phyloP scores from a whole-genome alignment of 352 stramenopile genomes.

The Globisporangium nodosum region DNA sequence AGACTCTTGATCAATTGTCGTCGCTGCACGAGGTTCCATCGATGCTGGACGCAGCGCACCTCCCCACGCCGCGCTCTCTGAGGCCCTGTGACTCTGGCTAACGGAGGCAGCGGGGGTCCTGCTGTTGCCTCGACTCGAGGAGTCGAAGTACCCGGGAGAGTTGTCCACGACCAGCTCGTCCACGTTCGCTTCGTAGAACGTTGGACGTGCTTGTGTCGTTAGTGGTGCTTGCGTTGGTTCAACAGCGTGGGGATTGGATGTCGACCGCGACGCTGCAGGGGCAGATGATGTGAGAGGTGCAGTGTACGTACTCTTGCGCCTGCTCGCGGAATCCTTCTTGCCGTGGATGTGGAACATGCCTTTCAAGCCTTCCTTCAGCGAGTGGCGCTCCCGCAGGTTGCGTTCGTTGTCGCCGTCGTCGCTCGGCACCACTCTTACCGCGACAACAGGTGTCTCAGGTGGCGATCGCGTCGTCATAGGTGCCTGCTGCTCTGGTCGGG shows the following conservation, averaged over 20 bases:
- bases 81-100: conserved; percentile 15
- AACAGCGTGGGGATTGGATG: background rate
- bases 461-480: background rate
- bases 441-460: background rate
- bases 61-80: conserved; percentile 20
- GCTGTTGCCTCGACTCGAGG: background rate
- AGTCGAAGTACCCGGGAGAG: conserved; percentile 52
- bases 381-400: conserved; percentile 10
- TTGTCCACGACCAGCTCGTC: conserved; percentile 60
- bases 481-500: background rate
- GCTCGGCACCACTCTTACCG: background rate
- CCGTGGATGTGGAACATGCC: conserved; percentile 23
- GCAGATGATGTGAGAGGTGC: no score
- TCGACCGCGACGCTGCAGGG: background rate
- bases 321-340: conserved; percentile 2
- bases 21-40: conserved; percentile 10
- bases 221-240: background rate
- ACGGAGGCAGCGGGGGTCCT: conserved; percentile 5
- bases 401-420: background rate
- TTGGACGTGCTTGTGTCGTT: conserved; percentile 9
- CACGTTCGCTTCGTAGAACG: conserved; percentile 41
- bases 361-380: conserved; percentile 31
- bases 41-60: conserved; percentile 3
- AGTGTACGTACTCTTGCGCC: conserved; percentile 3
- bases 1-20: conserved; percentile 31